phyloP scores from a whole-genome alignment of 768 basidiomycete species.

The Trametes gibbosa region DNA sequence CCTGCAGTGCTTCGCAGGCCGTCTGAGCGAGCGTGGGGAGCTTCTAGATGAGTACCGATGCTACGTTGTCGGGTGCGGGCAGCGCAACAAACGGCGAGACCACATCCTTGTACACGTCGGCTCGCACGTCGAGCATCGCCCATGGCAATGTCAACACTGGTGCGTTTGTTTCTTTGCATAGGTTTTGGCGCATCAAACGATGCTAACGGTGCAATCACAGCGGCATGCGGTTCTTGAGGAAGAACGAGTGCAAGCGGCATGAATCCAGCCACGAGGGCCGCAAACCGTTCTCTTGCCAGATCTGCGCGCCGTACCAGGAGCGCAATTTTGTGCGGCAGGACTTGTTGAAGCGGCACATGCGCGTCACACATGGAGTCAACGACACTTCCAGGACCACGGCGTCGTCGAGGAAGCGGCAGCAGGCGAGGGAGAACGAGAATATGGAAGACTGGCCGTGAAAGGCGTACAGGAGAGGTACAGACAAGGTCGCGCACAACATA shows the following conservation, averaged over 20 bases:
- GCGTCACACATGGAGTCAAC: constrained; percentile 48
- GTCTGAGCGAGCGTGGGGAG: constrained; percentile 56
- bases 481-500: not conserved
- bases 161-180: constrained; percentile 32
- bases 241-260: constrained; percentile 77
- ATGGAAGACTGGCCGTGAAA: constrained; percentile 17
- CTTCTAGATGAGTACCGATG: constrained; percentile 62
- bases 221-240: constrained; percentile 62
- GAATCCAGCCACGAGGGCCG: constrained; percentile 60
- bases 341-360: constrained; percentile 63
- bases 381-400: constrained; percentile 32
- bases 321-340: constrained; percentile 66
- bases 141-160: constrained; percentile 65
- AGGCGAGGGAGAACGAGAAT: constrained; percentile 15
- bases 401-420: constrained; percentile 28
- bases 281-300: constrained; percentile 56
- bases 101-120: constrained; percentile 76
- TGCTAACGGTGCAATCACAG: constrained; percentile 30
- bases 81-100: constrained; percentile 69
- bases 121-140: constrained; percentile 67
- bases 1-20: constrained; percentile 67
- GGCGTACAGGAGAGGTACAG: too few relatives aligned
- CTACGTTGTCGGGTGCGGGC: constrained; percentile 63
- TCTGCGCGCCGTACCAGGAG: constrained; percentile 43
- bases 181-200: not conserved